Conservation (phyloP, 2,329 filamentous ascomycete genomes). For the Epicoccum sorghinum region DNA sequence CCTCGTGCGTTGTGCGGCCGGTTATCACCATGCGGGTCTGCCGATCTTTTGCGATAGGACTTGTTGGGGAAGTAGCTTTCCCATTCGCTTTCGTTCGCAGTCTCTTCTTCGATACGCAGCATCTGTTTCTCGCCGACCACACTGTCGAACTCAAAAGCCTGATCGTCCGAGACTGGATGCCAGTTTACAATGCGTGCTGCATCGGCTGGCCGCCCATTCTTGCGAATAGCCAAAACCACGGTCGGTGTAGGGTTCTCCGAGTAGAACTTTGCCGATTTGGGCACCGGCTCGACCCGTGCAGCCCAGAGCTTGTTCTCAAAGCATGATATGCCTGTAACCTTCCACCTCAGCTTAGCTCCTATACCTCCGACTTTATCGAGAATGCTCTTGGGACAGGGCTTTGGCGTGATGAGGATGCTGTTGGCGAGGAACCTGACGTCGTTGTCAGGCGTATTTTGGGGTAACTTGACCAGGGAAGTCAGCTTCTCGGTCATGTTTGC, state of each 20-base stretch:
- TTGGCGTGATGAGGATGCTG: constrained; percentile 86
- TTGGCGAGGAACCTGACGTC: constrained; percentile 85
- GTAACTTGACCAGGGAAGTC: constrained; percentile 70
- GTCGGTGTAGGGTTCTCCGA: constrained; percentile 80
- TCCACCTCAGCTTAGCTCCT: constrained; percentile 82
- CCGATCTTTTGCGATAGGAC: constrained; percentile 52
- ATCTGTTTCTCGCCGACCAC: constrained; percentile 86
- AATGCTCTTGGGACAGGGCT: constrained; percentile 72
- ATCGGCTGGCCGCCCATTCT: constrained; percentile 77
- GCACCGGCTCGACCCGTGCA: constrained; percentile 75
- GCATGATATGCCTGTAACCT: constrained; percentile 76
- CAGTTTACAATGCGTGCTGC: constrained; percentile 82
- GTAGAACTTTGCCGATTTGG: constrained; percentile 67
- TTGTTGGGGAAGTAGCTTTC: constrained; percentile 68
- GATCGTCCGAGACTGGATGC: constrained; percentile 74
- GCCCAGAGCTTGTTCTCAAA: constrained; percentile 88
- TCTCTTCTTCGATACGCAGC: constrained; percentile 78
- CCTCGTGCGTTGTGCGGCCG: constrained; percentile 33
- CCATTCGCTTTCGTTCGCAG: constrained; percentile 64
- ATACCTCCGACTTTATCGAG: constrained; percentile 86
- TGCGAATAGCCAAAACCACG: constrained; percentile 81
- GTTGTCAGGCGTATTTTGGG: constrained; percentile 65
- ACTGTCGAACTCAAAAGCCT: constrained; percentile 78
- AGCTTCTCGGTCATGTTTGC: constrained; percentile 74
- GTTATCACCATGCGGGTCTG: constrained; percentile 31